phyloP scores from a whole-genome alignment of 768 basidiomycete genomes.

The Lactifluus piperatus region DNA sequence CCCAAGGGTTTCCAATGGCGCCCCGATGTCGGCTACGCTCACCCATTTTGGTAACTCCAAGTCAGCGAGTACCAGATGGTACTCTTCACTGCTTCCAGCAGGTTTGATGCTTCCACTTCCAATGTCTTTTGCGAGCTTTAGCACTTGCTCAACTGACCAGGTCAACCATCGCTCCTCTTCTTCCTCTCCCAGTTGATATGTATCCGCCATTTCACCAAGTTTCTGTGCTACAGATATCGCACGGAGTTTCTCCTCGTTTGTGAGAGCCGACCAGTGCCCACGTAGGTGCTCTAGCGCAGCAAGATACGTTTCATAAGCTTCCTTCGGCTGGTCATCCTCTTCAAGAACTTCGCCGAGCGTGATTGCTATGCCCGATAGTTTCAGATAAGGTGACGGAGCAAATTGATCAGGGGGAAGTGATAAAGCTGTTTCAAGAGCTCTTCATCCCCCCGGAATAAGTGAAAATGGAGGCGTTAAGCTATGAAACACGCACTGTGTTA shows the following conservation, averaged over 20 bases:
- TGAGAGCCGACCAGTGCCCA: constrained; percentile 21
- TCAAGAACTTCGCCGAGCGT: constrained; percentile 51
- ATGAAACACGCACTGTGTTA: constrained; percentile 39
- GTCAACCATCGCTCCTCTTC: constrained; percentile 38
- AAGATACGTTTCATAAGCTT: constrained; percentile 24
- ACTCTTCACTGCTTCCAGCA: constrained; percentile 12
- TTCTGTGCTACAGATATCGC: constrained; percentile 38
- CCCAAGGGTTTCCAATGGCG: constrained; percentile 60
- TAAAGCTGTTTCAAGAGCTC: constrained; percentile 49
- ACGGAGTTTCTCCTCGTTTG: constrained; percentile 34
- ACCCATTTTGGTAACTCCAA: constrained; percentile 56
- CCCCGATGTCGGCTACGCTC: constrained; percentile 48
- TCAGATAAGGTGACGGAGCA: constrained; percentile 45
- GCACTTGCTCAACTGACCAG: constrained; percentile 36
- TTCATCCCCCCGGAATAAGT: constrained; percentile 19
- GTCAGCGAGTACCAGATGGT: constrained; percentile 29
- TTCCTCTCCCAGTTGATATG: constrained; percentile 26
- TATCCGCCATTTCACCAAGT: constrained; percentile 35
- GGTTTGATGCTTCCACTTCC: constrained; percentile 5
- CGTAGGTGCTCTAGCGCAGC: constrained; percentile 25
- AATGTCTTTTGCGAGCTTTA: constrained; percentile 33
- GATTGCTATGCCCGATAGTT: constrained; percentile 58
- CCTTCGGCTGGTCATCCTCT: constrained; percentile 26
- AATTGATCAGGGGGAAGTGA: constrained; percentile 32
- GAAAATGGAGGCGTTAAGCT: not conserved